phyloP scores from a whole-genome alignment of 768 basidiomycete genomes.

The Dentipellis fragilis region DNA sequence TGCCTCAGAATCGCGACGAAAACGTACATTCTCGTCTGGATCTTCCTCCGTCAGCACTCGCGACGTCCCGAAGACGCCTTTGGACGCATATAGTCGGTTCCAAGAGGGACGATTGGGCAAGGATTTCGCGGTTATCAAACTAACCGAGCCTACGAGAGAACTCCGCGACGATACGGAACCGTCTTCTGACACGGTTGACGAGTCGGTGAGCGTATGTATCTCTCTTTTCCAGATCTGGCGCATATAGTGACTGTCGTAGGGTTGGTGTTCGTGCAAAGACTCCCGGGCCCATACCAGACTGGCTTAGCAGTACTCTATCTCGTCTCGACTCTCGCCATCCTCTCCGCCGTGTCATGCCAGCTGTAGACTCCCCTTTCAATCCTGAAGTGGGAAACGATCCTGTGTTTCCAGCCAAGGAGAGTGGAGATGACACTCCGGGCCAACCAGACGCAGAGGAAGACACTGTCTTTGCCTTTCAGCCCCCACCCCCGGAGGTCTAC shows the following conservation, averaged over 20 bases:
- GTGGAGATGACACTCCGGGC: too few species aligned
- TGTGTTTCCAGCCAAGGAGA: too few species aligned
- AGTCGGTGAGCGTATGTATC: too few species aligned
- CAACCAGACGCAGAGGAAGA: not conserved
- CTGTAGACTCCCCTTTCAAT: not conserved
- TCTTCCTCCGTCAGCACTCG: constrained; percentile 37
- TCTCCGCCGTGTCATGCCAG: constrained; percentile 28
- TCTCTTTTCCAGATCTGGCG: too few species aligned
- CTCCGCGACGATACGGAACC: too few species aligned
- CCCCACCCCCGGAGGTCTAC: not conserved
- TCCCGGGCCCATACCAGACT: constrained; percentile 34
- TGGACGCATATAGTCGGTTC: constrained; percentile 28
- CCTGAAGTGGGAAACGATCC: too few species aligned
- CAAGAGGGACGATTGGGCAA: constrained; percentile 27
- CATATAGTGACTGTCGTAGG: not conserved
- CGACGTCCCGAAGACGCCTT: constrained; percentile 28
- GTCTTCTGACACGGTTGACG: too few species aligned
- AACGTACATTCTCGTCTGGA: constrained; percentile 27
- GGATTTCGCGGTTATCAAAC: constrained; percentile 34
- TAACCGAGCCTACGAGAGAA: too few species aligned
- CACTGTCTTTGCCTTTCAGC: constrained; percentile 9
- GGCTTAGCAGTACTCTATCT: constrained; percentile 46
- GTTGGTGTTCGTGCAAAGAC: constrained; percentile 6
- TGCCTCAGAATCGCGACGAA: constrained; percentile 14
- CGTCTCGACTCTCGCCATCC: constrained; percentile 37